phyloP scores from a whole-genome alignment of 768 basidiomycete species.

The Leccinellum rugosiceps region DNA sequence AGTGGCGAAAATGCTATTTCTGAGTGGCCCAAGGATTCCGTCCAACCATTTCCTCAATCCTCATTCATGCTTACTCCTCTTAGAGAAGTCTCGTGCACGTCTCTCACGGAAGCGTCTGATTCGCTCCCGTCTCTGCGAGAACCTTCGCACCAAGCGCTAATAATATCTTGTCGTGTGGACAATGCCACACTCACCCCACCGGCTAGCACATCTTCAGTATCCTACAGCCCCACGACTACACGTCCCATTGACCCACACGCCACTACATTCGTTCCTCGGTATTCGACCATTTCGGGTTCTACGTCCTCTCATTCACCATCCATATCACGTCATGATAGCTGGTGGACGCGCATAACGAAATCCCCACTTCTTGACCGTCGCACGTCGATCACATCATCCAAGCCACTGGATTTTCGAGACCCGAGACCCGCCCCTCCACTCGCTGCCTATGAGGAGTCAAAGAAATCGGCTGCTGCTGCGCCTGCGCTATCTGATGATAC shows the following conservation, averaged over 20 bases:
- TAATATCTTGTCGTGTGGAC: constrained; percentile 24
- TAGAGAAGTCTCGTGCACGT: constrained; percentile 28
- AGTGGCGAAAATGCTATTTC: constrained; percentile 8
- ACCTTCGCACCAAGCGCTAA: constrained; percentile 20
- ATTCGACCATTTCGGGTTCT: constrained; percentile 44
- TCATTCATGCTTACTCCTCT: constrained; percentile 33
- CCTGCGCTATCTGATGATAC: constrained; percentile 15
- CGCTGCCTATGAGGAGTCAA: constrained; percentile 50
- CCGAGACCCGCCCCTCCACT: constrained; percentile 74
- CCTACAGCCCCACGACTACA: constrained; percentile 23
- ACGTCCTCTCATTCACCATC: constrained; percentile 40
- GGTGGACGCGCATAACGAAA: constrained; percentile 76
- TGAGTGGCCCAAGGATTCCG: constrained; percentile 15
- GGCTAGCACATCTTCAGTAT: constrained; percentile 11
- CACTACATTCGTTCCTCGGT: constrained; percentile 28
- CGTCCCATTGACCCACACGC: constrained; percentile 27
- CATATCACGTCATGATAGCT: constrained; percentile 65
- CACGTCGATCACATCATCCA: constrained; percentile 38
- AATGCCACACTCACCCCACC: constrained; percentile 21
- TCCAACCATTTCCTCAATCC: constrained; percentile 18
- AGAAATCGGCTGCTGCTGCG: constrained; percentile 9
- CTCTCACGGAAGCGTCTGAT: constrained; percentile 18
- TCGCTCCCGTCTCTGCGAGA: constrained; percentile 25
- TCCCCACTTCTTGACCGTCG: constrained; percentile 62
- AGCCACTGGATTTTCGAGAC: constrained; percentile 62